Conservation (phyloP, 768 basidiomycete species). For the Phlebiopsis gigantea region DNA sequence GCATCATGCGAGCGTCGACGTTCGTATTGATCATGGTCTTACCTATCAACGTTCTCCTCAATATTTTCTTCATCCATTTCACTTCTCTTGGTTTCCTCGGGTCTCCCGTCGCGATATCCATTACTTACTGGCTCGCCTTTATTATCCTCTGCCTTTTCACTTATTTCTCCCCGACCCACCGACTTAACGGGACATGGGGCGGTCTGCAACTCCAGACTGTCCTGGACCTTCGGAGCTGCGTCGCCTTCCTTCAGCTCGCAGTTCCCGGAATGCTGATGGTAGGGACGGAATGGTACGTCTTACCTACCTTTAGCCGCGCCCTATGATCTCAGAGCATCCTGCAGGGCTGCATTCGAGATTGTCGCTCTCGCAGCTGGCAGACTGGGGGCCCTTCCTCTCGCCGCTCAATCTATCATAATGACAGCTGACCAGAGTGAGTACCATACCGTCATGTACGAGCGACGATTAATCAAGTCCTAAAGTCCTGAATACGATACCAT, state of each 20-base stretch:
- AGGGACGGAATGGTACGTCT: slow-evolving; percentile 67
- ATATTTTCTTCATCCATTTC: slow-evolving; percentile 57
- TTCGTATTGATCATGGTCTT: slow-evolving; percentile 54
- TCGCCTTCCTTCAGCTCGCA: slow-evolving; percentile 57
- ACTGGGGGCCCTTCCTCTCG: slow-evolving; percentile 60
- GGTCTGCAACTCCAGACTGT: slow-evolving; percentile 43
- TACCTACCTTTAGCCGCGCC: background rate
- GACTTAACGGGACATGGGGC: slow-evolving; percentile 58
- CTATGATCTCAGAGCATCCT: background rate
- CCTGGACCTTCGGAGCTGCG: slow-evolving; percentile 45
- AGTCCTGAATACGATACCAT: slow-evolving; percentile 73
- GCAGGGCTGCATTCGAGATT: slow-evolving; percentile 77
- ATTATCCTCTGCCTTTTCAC: slow-evolving; percentile 46
- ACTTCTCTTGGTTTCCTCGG: slow-evolving; percentile 61
- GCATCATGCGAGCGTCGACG: slow-evolving; percentile 72
- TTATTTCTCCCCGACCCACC: slow-evolving; percentile 45
- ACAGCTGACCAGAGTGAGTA: slow-evolving; percentile 67
- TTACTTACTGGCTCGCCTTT: slow-evolving; percentile 69
- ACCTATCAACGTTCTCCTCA: slow-evolving; percentile 61
- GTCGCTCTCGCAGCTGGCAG: slow-evolving; percentile 74
- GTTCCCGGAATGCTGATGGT: slow-evolving; percentile 79
- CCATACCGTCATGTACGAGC: background rate
- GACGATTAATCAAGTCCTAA: background rate
- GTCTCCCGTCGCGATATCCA: slow-evolving; percentile 59
- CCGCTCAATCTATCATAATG: slow-evolving; percentile 77